A percentile compares a stretch with the other conserved stretches of the same genome.
Evolutionary conservation across 2,329 filamentous ascomycete genomes (phyloP).

Genomic region (Colletotrichum gigasporum): DNA sequence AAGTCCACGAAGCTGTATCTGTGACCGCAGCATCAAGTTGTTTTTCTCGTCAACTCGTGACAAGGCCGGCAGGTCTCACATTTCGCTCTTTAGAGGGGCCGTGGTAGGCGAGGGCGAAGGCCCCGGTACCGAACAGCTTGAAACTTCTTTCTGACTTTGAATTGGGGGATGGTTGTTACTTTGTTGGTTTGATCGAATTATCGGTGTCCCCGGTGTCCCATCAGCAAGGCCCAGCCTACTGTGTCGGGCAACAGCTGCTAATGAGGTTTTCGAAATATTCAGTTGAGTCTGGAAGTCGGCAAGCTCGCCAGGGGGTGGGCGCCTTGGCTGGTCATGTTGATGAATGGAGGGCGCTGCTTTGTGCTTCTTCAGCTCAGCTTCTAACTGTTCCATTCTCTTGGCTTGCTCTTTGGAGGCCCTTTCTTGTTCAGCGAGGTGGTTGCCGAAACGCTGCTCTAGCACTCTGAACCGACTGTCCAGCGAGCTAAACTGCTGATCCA

Average conservation of each 20-base stretch:
- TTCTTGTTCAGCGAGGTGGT: neutral
- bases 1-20: no score
- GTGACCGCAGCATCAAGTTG: no score
- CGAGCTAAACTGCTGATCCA: constrained; percentile 2
- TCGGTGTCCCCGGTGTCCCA: neutral
- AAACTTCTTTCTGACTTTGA: neutral
- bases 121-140: no score
- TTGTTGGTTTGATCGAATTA: neutral
- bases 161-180: neutral
- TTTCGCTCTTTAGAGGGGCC: neutral
- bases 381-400: constrained; percentile 5
- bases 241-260: neutral
- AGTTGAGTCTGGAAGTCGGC: neutral
- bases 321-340: neutral
- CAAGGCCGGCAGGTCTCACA: no score
- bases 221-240: neutral
- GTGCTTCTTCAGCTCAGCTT: neutral
- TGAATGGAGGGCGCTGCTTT: neutral
- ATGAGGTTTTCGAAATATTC: neutral
- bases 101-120: neutral
- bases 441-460: neutral
- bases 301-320: neutral
- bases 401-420: neutral
- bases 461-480: neutral
- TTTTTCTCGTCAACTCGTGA: no score